Conservation (phyloP, 805 yeast species). For the Candida morakotiae region DNA sequence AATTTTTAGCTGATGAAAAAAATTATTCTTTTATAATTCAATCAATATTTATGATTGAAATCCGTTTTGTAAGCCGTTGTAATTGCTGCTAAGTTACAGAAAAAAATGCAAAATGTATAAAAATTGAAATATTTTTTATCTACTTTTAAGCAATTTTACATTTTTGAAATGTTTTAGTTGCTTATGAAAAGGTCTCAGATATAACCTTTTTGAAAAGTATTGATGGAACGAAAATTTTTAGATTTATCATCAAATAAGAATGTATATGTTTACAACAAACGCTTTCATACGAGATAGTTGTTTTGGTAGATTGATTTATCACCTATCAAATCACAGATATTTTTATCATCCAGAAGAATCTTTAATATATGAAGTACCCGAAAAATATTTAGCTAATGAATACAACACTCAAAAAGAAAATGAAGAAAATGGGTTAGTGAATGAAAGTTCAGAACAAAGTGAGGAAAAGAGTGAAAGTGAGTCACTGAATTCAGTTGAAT, state of each 20-base stretch:
- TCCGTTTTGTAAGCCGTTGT: too few relatives aligned
- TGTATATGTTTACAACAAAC: not conserved
- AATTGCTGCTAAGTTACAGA: too few relatives aligned
- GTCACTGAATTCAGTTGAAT: not conserved
- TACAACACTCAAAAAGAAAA: not conserved
- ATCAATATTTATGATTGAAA: too few relatives aligned
- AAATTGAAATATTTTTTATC: too few relatives aligned
- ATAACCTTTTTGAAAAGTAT: too few relatives aligned
- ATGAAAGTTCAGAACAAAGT: not conserved
- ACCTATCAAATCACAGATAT: conserved; percentile 18
- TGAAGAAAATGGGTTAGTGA: not conserved
- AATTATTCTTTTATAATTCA: too few relatives aligned
- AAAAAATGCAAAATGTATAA: too few relatives aligned
- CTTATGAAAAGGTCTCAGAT: too few relatives aligned
- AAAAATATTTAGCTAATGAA: conserved; percentile 13
- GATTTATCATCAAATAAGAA: not conserved
- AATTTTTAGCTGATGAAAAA: too few relatives aligned
- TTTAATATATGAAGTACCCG: conserved; percentile 21
- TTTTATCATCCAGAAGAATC: conserved; percentile 21
- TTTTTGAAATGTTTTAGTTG: too few relatives aligned
- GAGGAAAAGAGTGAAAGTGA: not conserved
- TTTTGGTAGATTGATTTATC: conserved; percentile 22
- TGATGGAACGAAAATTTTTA: too few relatives aligned
- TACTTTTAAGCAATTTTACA: too few relatives aligned
- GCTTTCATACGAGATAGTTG: conserved; percentile 27